Evolutionary conservation across 257 asterid species (phyloP), one percentile per base, ranked within the genome.

Genomic region (Jacaranda mimosifolia): DNA sequence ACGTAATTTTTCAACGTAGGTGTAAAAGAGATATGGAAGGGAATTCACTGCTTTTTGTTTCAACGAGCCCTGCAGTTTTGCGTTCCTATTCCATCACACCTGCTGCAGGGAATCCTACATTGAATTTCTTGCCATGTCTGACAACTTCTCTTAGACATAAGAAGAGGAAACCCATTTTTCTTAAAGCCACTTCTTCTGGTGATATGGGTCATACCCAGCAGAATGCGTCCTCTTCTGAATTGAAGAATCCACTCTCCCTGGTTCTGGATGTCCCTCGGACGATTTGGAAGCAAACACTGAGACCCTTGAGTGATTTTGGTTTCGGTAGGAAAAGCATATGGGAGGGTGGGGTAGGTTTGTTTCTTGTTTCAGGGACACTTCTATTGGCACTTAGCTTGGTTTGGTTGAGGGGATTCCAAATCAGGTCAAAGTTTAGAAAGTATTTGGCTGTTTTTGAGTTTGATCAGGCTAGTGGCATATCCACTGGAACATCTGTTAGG

Each of bases 291-390:
- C 94, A 85, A 78, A 92, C 97, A 38, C 59, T 93, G 81, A 87
- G 84, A 73, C 99, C 99, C 26, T 80, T 96, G 92, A 85, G 91
- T 75, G 94, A 96, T 88, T 93, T 91, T 78, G 98, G 99, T 79
- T 93, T 91, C 62, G 98, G 99, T 48, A 89, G 85, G 87, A 93
- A 91, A 87, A 93, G 99, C 75, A 85, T 96, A 42, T 96, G 99
- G 98, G 98, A 96, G 84, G 98, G 99, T 79, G 99, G 98, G 79
- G 98, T 96, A 45, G 99, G 98, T 55, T 77, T 96, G 87, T 96
- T 96, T 87, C 85, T 96, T 4, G 85, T 93, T 67, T 93, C 98
- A 0, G 97, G 99, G 42, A 89, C 96, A 1, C 80, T 96, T 69
- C 82, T 93, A 7, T 74, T 96, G 69, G 97, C 92, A 0, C 93